A percentile compares a stretch with the other conserved stretches of the same genome.
Evolutionary conservation across 225 moss, liverwort and hornwort genomes (phyloP).

Genomic region (Anthoceros angustus): DNA sequence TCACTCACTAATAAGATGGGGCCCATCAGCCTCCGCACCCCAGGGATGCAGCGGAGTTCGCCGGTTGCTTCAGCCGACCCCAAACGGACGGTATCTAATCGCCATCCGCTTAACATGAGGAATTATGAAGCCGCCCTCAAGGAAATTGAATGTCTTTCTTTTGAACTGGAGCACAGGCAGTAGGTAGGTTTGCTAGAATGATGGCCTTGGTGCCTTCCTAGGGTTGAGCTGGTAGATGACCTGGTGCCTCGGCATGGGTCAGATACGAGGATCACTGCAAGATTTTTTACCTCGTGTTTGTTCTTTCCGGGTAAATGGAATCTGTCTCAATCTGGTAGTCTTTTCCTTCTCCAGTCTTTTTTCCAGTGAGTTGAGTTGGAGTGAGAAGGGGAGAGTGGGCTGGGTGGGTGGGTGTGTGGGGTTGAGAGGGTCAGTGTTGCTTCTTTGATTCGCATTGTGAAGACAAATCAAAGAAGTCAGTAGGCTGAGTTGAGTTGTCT

Average conservation of each 20-base stretch:
- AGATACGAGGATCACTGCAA: constrained; percentile 7
- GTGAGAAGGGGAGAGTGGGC: not conserved
- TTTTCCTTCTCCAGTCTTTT: not conserved
- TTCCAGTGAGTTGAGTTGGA: not conserved
- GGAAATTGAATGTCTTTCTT: constrained; percentile 56
- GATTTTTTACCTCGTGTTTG: constrained; percentile 1
- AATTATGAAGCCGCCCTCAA: constrained; percentile 54
- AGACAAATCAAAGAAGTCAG: not conserved
- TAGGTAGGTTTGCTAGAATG: constrained; percentile 40
- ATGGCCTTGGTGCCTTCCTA: constrained; percentile 17
- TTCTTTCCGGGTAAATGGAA: constrained; percentile 4
- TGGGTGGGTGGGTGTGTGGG: not conserved
- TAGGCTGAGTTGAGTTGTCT: not conserved
- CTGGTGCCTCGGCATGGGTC: constrained; percentile 16
- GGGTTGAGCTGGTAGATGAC: constrained; percentile 12
- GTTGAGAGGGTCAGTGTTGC: not conserved
- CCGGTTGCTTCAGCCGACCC: constrained; percentile 76
- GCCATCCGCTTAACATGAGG: constrained; percentile 50
- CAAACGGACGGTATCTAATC: constrained; percentile 72
- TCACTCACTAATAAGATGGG: constrained; percentile 56
- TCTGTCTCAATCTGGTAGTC: not conserved
- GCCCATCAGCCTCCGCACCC: constrained; percentile 74
- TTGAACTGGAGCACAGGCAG: constrained; percentile 47
- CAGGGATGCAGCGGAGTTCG: constrained; percentile 87
- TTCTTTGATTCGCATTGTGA: not conserved